Evolutionary conservation across 2,329 filamentous ascomycete species (phyloP).

Genomic region (Trichophyton simii): DNA sequence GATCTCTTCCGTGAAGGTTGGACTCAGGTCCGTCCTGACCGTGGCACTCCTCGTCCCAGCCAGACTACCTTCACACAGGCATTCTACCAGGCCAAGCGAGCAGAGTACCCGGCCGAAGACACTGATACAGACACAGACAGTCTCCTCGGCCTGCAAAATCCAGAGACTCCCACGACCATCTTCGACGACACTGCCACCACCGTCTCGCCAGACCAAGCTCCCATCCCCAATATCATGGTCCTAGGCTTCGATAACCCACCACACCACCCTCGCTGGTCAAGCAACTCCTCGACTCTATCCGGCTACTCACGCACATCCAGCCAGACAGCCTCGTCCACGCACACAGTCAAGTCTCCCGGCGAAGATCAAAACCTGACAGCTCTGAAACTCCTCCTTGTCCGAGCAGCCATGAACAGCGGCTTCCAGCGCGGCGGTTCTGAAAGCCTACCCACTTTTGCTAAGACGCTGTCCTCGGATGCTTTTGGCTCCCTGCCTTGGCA

Average conservation of each 20-base stretch:
- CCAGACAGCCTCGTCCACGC: constrained; percentile 35
- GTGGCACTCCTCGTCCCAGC: constrained; percentile 69
- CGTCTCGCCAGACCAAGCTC: constrained; percentile 65
- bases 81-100: constrained; percentile 38
- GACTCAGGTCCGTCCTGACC: constrained; percentile 75
- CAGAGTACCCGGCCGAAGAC: constrained; percentile 22
- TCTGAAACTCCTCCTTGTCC: constrained; percentile 66
- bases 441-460: constrained; percentile 61
- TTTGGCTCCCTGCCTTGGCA: constrained; percentile 66
- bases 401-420: constrained; percentile 74
- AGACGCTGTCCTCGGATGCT: constrained; percentile 59
- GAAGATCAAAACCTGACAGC: constrained; percentile 69
- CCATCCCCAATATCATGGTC: constrained; percentile 76
- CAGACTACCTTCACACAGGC: constrained; percentile 61
- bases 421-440: constrained; percentile 51
- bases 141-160: constrained; percentile 27
- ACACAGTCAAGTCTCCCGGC: constrained; percentile 31
- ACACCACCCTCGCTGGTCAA: constrained; percentile 51
- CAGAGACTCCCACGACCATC: constrained; percentile 87
- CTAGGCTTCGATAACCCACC: constrained; percentile 58
- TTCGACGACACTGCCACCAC: constrained; percentile 87
- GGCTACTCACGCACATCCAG: constrained; percentile 58
- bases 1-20: constrained; percentile 87
- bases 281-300: constrained; percentile 64
- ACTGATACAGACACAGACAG: constrained; percentile 19